A percentile compares a stretch with the other conserved stretches of the same genome.
These are phyloP conservation scores for Tulasnella sp. DNA, from an alignment of 768 basidiomycete genomes.

Conservation along the genomic window DNA sequence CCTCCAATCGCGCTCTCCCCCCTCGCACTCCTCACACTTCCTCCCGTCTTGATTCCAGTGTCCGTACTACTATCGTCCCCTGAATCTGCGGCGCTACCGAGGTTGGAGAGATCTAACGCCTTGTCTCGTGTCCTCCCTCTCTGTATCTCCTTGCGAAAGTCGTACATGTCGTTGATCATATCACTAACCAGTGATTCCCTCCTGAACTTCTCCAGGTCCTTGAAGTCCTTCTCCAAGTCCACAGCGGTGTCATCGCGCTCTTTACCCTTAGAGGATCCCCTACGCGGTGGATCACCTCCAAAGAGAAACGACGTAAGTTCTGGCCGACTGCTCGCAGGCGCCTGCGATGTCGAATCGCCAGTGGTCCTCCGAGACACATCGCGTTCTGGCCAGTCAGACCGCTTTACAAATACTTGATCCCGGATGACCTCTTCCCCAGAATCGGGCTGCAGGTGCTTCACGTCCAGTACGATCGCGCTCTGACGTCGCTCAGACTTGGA, in stretches of 20 bases:
- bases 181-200: too few species aligned
- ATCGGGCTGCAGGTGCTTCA: neutral
- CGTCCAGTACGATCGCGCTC: neutral
- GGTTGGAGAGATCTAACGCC: too few species aligned
- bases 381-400: conserved; percentile 76
- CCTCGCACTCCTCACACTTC: neutral
- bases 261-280: conserved; percentile 4
- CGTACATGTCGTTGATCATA: too few species aligned
- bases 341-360: neutral
- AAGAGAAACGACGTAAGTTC: conserved; percentile 16
- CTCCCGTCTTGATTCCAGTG: neutral
- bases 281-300: neutral
- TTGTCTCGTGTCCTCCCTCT: too few species aligned
- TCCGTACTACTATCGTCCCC: neutral
- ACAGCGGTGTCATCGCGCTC: conserved; percentile 5
- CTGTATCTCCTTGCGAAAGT: too few species aligned
- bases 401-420: conserved; percentile 51
- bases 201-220: too few species aligned
- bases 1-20: neutral
- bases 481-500: conserved; percentile 1
- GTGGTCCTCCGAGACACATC: conserved; percentile 33
- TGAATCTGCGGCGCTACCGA: neutral
- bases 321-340: neutral
- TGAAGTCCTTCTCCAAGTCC: neutral
- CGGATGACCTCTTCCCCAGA: conserved; percentile 37